These are phyloP conservation scores for Erigeron canadensis DNA, from an alignment of 129 eudicot genomes.

Conservation along the genomic window DNA sequence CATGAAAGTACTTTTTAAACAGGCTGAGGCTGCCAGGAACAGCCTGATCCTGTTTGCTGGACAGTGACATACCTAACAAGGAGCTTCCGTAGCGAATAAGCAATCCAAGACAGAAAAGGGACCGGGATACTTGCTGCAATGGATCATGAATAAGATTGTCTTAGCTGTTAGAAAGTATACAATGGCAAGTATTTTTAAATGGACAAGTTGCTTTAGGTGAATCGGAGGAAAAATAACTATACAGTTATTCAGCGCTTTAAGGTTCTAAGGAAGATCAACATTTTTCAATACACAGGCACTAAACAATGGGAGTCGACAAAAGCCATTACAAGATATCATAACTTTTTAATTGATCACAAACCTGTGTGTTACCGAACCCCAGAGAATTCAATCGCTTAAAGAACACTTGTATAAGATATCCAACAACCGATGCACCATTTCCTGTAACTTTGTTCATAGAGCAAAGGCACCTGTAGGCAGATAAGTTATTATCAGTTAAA, in stretches of 20 bases:
- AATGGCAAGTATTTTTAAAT: neutral
- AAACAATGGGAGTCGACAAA: neutral
- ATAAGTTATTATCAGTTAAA: conserved; percentile 19
- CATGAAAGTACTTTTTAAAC: conserved; percentile 81
- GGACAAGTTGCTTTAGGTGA: conserved; percentile 13
- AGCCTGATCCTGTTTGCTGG: conserved; percentile 48
- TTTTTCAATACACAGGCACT: neutral
- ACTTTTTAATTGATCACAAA: conserved; percentile 27
- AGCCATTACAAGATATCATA: conserved; percentile 8
- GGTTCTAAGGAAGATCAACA: no score
- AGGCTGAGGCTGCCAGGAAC: conserved; percentile 52
- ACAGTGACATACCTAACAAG: conserved; percentile 47
- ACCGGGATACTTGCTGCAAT: conserved; percentile 91
- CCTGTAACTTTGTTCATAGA: conserved; percentile 82
- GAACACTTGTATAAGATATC: conserved; percentile 73
- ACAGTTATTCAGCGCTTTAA: no score
- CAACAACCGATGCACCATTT: conserved; percentile 64
- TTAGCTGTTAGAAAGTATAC: conserved; percentile 10
- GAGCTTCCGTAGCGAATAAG: conserved; percentile 88
- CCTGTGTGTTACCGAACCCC: conserved; percentile 79
- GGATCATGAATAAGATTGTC: conserved; percentile 9
- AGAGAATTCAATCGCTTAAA: conserved; percentile 72
- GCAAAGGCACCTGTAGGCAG: conserved; percentile 77
- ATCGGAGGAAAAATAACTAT: neutral
- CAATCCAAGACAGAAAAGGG: conserved; percentile 94